Evolutionary conservation across 805 yeast genomes (phyloP).

Genomic region (Grigorovia transvaalensis): DNA sequence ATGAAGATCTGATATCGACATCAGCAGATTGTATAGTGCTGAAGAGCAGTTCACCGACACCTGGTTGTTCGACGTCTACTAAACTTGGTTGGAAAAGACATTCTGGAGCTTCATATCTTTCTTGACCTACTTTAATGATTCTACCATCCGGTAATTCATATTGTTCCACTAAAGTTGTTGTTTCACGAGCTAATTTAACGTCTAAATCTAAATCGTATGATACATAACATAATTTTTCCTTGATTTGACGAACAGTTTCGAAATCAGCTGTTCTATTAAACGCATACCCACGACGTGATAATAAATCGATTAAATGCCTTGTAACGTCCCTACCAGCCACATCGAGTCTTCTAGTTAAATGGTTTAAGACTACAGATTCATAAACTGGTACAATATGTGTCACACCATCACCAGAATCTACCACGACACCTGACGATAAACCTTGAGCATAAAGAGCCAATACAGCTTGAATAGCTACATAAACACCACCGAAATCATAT

Average conservation of each 20-base stretch:
- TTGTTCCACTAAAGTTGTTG: conserved; percentile 86
- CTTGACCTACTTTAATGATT: conserved; percentile 85
- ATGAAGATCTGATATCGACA: conserved; percentile 79
- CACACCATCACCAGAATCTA: conserved; percentile 90
- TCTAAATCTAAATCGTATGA: conserved; percentile 90
- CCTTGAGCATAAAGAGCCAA: conserved; percentile 96
- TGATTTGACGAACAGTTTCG: conserved; percentile 95
- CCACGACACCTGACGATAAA: conserved; percentile 92
- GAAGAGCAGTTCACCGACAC: conserved; percentile 87
- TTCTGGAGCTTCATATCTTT: conserved; percentile 61
- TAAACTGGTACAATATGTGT: conserved; percentile 98
- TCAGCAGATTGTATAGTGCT: conserved; percentile 92
- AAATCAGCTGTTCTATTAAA: conserved; percentile 98
- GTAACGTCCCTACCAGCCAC: conserved; percentile 99
- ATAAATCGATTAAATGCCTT: conserved; percentile 81
- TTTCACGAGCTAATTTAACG: conserved; percentile 76
- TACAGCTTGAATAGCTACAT: conserved; percentile 97
- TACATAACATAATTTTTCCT: conserved; percentile 91
- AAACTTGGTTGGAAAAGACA: conserved; percentile 92
- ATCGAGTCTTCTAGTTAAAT: conserved; percentile 81
- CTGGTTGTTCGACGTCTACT: conserved; percentile 94
- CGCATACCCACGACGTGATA: conserved; percentile 93
- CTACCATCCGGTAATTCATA: conserved; percentile 97
- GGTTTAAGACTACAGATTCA: conserved; percentile 93
- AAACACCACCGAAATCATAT: conserved; percentile 85